Conservation (phyloP, 2,329 filamentous ascomycete species). For the Pyrenophora seminiperda region DNA sequence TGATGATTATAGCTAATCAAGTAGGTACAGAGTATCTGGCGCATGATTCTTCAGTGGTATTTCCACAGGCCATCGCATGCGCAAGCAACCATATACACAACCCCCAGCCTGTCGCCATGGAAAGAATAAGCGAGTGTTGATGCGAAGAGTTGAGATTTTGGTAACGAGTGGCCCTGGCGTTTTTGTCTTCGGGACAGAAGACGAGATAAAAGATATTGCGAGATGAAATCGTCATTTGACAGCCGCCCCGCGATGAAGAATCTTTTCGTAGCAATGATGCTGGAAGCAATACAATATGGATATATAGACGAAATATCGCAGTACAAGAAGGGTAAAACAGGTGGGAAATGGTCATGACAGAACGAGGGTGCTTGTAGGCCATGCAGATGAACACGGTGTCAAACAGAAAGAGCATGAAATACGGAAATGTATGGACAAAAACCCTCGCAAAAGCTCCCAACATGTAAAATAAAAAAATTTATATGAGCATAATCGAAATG, state of each 20-base stretch:
- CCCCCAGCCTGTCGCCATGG: neutral
- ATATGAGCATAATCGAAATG: too few relatives aligned
- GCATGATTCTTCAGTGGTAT: constrained; percentile 4
- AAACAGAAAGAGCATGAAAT: too few relatives aligned
- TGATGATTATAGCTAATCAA: neutral
- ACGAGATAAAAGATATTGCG: neutral
- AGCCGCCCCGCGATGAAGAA: neutral
- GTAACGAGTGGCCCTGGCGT: constrained; percentile 29
- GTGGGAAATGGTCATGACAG: neutral
- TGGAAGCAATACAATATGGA: neutral
- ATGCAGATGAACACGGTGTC: neutral
- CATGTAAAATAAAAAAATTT: too few relatives aligned
- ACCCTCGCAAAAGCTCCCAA: too few relatives aligned
- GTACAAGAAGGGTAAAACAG: neutral
- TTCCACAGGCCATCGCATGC: neutral
- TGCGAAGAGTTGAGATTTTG: neutral
- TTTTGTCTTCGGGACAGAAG: constrained; percentile 10
- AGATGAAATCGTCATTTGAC: neutral
- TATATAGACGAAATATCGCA: neutral
- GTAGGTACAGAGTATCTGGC: constrained; percentile 7
- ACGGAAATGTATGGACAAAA: too few relatives aligned
- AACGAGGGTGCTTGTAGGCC: neutral
- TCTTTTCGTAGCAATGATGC: neutral
- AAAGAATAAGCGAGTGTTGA: neutral
- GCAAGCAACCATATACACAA: constrained; percentile 3